These are phyloP conservation scores for Neonectria hederae DNA, from an alignment of 2,329 filamentous ascomycete species.

Conservation along the genomic window DNA sequence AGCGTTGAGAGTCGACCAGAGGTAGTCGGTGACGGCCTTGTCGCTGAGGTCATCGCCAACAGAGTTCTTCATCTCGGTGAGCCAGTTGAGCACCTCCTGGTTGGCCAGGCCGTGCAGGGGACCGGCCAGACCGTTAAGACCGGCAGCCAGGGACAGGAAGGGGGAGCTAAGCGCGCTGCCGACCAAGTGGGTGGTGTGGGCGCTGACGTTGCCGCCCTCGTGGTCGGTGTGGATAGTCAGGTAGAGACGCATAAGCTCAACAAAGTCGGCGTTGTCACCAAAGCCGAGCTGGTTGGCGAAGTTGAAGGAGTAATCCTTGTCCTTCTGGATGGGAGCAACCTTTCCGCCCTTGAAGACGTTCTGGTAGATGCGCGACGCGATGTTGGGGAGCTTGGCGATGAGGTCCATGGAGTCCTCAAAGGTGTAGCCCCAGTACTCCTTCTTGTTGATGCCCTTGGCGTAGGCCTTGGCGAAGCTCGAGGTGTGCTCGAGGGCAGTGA, in stretches of 20 bases:
- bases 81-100: conserved; percentile 99
- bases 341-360: conserved; percentile 99
- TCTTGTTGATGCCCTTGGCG: conserved; percentile 98
- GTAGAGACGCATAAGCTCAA: conserved; percentile 99
- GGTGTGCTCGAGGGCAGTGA: conserved; percentile 98
- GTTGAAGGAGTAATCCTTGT: conserved; percentile 99
- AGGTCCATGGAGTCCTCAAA: conserved; percentile 99
- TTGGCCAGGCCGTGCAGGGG: conserved; percentile 99
- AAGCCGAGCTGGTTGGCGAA: conserved; percentile 99
- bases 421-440: conserved; percentile 99
- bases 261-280: conserved; percentile 92
- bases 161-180: conserved; percentile 96
- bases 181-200: conserved; percentile 98
- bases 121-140: conserved; percentile 97
- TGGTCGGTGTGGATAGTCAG: conserved; percentile 99
- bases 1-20: conserved; percentile 95
- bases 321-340: conserved; percentile 94
- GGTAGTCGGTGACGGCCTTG: conserved; percentile 96
- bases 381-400: conserved; percentile 99
- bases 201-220: conserved; percentile 98
- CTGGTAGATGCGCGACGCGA: conserved; percentile 98
- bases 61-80: conserved; percentile 97
- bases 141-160: conserved; percentile 94
- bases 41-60: conserved; percentile 96
- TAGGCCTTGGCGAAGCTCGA: conserved; percentile 98